Evolutionary conservation across 345 rosid species (phyloP).

Genomic region (Toxicodendron radicans): DNA sequence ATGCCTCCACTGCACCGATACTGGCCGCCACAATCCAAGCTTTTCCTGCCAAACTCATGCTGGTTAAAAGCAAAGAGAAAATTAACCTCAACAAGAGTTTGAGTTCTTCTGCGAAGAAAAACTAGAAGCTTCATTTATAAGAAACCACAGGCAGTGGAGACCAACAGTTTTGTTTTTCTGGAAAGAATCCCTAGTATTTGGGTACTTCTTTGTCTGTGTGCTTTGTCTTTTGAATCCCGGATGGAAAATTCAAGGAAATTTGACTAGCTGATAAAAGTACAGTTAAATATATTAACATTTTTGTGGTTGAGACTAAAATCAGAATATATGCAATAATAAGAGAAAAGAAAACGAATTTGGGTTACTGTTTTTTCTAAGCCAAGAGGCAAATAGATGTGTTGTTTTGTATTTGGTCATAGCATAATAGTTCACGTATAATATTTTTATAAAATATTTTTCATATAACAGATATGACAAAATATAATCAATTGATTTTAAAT

Average conservation of each 20-base stretch:
- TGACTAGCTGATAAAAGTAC: not conserved
- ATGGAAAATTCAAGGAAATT: not conserved
- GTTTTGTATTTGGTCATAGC: not conserved
- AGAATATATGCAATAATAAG: not conserved
- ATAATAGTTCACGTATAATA: too few species aligned
- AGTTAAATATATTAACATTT: too few species aligned
- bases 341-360: not conserved
- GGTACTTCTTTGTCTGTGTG: not conserved
- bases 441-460: too few species aligned
- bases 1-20: constrained; percentile 45
- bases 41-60: constrained; percentile 14
- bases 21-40: constrained; percentile 53
- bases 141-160: not conserved
- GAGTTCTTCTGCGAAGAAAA: not conserved
- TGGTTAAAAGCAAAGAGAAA: too few species aligned
- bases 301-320: not conserved
- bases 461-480: too few species aligned
- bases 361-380: not conserved
- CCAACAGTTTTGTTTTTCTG: not conserved
- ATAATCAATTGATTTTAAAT: too few species aligned
- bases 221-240: not conserved
- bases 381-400: not conserved
- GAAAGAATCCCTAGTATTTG: not conserved
- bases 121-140: too few species aligned
- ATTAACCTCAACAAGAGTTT: too few species aligned